Evolutionary conservation across 2,329 filamentous ascomycete genomes (phyloP), one percentile per base, ranked within the genome.

Genomic region (Paecilomyces sp.): DNA sequence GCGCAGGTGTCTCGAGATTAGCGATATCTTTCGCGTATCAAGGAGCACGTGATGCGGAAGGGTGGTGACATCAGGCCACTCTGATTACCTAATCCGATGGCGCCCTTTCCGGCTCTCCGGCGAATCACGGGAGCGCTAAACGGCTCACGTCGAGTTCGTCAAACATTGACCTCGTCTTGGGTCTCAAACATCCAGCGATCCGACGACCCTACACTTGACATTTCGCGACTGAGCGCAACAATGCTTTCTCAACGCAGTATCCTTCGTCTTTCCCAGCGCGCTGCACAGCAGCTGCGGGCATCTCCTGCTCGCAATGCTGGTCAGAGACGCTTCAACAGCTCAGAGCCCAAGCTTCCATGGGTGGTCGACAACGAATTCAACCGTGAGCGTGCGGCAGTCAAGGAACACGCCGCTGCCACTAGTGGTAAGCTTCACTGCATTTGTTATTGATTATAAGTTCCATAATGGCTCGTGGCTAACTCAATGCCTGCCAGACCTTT

Each of bases 301-400:
- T 77, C 81, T 64, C 78, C 81, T 69, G 74, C 80, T 70, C 85
- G 85, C 72, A 78, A 79, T 57, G 75, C 80, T 64, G 68, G 84
- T 68, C 88, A 90, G 82, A 87, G 89, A 77, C 88, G 88, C 70
- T 83, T 91, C 71, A 88, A 87, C 74, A 87, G 84, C 80, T 81
- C 83, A 69, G 75, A 79, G 64, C 72, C 76, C 65, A 81, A 82
- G 69, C 79, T 77, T 69, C 81, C 90, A 54, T 86, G 88, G 70
- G 75, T 82, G 60, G 82, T 83, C 76, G 90, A 96, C 81, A 97
- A 96, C 80, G 86, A 87, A 72, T 99, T 97, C 85, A 88, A 95
- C 83, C 88, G 89, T 72, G 94, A 99, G 85, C 87, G 94, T 75
- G 83, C 87, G 75, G 90, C 89, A 71, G 90, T 96, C 74, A 92